phyloP scores from a whole-genome alignment of 306 rosid genomes.

The Corylus americana region DNA sequence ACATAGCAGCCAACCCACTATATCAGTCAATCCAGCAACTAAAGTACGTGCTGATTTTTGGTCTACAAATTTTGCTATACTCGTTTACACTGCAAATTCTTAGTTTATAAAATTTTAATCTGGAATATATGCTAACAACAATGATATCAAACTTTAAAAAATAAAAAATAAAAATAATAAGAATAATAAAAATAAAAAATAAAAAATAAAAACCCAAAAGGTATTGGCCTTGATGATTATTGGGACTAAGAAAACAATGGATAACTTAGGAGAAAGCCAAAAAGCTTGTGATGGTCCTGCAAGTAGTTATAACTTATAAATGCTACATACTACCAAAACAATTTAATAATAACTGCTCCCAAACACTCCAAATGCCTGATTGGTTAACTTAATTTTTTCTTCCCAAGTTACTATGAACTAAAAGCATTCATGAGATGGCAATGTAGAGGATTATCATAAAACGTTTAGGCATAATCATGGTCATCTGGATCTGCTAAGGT shows the following conservation, averaged over 20 bases:
- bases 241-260: background rate
- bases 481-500: constrained; percentile 2
- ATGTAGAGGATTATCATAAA: background rate
- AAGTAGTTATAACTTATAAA: background rate
- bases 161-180: background rate
- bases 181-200: too few species aligned
- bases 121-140: background rate
- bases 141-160: background rate
- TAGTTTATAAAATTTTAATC: background rate
- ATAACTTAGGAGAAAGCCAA: background rate
- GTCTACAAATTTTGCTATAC: background rate
- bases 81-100: background rate
- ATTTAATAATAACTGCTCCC: background rate
- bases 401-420: background rate
- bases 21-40: background rate
- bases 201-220: background rate
- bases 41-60: background rate
- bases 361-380: background rate
- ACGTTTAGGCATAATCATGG: background rate
- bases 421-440: background rate
- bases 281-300: background rate
- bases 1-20: background rate
- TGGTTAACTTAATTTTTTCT: background rate
- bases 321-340: background rate
- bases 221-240: background rate